A percentile compares a stretch with the other conserved stretches of the same genome.
Conservation (phyloP, 352 stramenopile genomes). For the Globisporangium cylindrosporum region DNA sequence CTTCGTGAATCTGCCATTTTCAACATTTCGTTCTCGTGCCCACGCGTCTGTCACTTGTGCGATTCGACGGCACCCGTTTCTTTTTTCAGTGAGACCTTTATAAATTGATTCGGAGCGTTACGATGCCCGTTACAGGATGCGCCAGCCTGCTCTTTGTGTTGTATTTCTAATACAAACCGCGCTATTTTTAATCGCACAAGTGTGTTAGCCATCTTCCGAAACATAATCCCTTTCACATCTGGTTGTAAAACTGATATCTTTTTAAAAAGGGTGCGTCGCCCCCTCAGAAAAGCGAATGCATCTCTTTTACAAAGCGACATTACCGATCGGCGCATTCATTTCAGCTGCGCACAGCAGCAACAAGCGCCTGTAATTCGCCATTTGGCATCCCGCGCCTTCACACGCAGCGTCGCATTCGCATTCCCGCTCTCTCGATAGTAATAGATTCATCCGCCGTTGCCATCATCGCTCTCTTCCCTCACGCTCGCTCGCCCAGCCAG, state of each 20-base stretch:
- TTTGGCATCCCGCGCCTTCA: not conserved
- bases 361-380: not conserved
- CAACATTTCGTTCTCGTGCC: not conserved
- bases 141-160: not conserved
- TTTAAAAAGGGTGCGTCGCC: not conserved
- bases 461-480: not conserved
- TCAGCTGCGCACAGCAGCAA: not conserved
- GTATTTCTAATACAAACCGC: not conserved
- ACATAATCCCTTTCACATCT: not conserved
- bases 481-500: not conserved
- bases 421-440: not conserved
- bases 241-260: not conserved
- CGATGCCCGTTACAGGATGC: not conserved
- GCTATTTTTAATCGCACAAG: not conserved
- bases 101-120: not conserved
- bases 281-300: not conserved
- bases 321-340: not conserved
- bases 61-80: slow-evolving; percentile 9
- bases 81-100: slow-evolving; percentile 3
- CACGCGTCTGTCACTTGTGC: not conserved
- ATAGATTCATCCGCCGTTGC: not conserved
- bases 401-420: not conserved
- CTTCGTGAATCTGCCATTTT: not conserved
- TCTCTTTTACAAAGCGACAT: slow-evolving; percentile 9
- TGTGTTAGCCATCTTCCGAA: not conserved